Evolutionary conservation across 306 rosid genomes (phyloP).

Genomic region (Cajanus cajan): DNA sequence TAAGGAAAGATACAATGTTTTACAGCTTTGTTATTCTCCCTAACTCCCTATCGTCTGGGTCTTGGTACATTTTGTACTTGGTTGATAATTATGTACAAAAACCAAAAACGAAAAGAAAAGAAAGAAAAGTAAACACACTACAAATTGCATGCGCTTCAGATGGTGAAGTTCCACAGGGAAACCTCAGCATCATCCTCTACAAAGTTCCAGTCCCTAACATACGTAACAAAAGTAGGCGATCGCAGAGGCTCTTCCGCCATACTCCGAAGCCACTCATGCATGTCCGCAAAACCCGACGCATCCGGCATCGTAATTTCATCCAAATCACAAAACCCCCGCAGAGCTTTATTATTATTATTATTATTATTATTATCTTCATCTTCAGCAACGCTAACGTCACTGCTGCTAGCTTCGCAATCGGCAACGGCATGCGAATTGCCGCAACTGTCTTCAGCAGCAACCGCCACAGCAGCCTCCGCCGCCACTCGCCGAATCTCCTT

Average conservation of each 20-base stretch:
- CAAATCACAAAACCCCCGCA: not conserved
- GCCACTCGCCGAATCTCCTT: conserved; percentile 66
- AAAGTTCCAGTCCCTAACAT: conserved; percentile 9
- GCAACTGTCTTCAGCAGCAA: conserved; percentile 28
- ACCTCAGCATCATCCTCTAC: conserved; percentile 37
- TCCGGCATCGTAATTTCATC: conserved; percentile 36
- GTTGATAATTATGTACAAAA: not conserved
- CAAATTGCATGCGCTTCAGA: not conserved
- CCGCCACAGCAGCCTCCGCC: conserved; percentile 51
- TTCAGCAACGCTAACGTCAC: not conserved
- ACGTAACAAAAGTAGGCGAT: conserved; percentile 29
- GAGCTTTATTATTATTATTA: not conserved
- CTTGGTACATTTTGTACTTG: not conserved
- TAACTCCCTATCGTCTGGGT: not conserved
- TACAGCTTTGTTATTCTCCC: not conserved
- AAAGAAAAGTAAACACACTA: not conserved
- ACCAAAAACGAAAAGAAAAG: not conserved
- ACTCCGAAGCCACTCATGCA: conserved; percentile 41
- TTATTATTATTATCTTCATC: not conserved
- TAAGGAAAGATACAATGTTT: not conserved
- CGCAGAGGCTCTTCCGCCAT: conserved; percentile 62
- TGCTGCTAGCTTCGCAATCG: conserved; percentile 28
- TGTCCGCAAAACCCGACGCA: conserved; percentile 27
- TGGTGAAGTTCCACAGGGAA: conserved; percentile 47
- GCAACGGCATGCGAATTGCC: not conserved